Percentiles rank a stretch among this genome's conserved stretches.
Evolutionary conservation across 352 stramenopile species (phyloP).

Genomic region (Thraustochytrium striatum): DNA sequence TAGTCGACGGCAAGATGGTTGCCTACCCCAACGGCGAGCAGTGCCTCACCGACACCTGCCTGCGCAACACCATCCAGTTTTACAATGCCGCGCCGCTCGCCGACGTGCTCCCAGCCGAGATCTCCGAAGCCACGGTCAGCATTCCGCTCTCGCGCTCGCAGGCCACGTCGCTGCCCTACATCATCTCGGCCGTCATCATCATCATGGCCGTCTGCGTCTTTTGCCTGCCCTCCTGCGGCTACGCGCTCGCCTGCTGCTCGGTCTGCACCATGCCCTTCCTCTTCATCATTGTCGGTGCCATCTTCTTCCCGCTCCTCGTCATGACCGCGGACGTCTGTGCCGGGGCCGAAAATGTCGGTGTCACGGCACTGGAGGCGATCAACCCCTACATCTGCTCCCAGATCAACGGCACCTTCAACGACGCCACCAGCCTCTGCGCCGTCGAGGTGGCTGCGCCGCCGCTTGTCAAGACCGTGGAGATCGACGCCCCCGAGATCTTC

Average conservation of each 20-base stretch:
- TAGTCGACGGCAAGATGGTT: background rate
- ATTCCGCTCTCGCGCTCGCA: background rate
- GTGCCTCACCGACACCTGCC: conserved; percentile 39
- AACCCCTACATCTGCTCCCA: conserved; percentile 11
- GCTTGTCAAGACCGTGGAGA: background rate
- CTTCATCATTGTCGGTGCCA: conserved; percentile 29
- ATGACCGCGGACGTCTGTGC: conserved; percentile 27
- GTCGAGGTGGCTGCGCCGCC: conserved; percentile 5
- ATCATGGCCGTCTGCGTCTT: conserved; percentile 2
- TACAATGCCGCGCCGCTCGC: conserved; percentile 7
- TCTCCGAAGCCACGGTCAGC: background rate
- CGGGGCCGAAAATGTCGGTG: background rate
- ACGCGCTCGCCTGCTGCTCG: conserved; percentile 21
- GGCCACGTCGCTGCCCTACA: background rate
- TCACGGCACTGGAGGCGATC: background rate
- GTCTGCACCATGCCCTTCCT: conserved; percentile 8
- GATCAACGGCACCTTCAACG: conserved; percentile 5
- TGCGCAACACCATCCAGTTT: conserved; percentile 25
- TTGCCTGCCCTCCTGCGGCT: background rate
- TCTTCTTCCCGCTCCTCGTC: conserved; percentile 32
- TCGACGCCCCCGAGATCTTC: background rate
- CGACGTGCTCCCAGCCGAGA: background rate
- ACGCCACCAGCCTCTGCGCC: background rate
- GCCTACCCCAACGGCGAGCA: background rate
- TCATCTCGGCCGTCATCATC: conserved; percentile 8